phyloP scores from a whole-genome alignment of 1,139 yeast genomes.

The Wickerhamomyces sp. region DNA sequence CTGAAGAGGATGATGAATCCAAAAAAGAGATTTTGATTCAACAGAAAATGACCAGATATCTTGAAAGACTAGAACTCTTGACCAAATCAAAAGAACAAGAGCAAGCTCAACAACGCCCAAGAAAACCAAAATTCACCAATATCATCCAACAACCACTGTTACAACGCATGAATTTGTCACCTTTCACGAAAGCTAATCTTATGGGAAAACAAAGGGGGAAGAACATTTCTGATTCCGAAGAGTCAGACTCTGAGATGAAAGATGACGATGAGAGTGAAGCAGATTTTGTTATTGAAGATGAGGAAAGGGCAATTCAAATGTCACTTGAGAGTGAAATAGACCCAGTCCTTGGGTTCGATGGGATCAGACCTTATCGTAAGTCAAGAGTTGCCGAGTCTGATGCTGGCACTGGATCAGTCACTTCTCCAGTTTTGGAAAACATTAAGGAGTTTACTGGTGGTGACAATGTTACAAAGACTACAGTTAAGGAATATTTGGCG shows the following conservation, averaged over 20 bases:
- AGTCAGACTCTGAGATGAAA: conserved; percentile 23
- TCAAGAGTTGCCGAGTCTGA: neutral
- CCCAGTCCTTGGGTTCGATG: too few species aligned
- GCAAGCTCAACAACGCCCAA: neutral
- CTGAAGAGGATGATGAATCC: conserved; percentile 19
- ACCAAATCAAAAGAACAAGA: conserved; percentile 3
- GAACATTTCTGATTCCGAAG: conserved; percentile 15
- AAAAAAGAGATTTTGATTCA: conserved; percentile 31
- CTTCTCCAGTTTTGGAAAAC: neutral
- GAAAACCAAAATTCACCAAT: neutral
- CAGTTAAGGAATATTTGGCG: neutral
- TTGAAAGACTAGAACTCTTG: conserved; percentile 8
- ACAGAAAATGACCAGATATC: conserved; percentile 20
- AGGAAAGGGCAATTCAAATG: conserved; percentile 1
- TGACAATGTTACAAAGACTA: neutral
- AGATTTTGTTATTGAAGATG: conserved; percentile 17
- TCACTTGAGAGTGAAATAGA: too few species aligned
- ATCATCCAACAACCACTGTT: neutral
- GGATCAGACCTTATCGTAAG: too few species aligned
- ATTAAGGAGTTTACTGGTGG: neutral
- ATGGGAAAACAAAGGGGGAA: conserved; percentile 10
- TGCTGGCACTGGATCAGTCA: neutral
- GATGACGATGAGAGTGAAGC: conserved; percentile 17
- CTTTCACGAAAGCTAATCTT: conserved; percentile 19
- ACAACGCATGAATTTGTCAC: conserved; percentile 12